A percentile compares a stretch with the other conserved stretches of the same genome.
Evolutionary conservation across 2,329 filamentous ascomycete species (phyloP).

Genomic region (Botrytis pseudocinerea): DNA sequence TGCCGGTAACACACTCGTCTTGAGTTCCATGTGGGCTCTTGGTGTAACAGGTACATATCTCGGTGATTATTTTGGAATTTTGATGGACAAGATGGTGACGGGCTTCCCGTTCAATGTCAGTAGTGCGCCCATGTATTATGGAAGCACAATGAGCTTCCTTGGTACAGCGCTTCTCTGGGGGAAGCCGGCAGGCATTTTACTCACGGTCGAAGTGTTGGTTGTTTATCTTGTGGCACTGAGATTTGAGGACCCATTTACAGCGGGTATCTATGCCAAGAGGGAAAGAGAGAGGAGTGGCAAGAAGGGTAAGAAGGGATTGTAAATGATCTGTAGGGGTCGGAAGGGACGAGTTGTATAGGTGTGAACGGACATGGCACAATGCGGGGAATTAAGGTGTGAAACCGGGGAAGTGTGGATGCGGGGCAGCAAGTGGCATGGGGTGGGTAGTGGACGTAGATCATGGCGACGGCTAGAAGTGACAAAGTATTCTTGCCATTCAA

Average conservation of each 20-base stretch:
- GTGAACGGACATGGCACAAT: background rate
- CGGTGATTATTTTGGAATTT: slow-evolving; percentile 97
- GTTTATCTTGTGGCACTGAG: slow-evolving; percentile 79
- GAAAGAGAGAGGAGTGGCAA: slow-evolving; percentile 54
- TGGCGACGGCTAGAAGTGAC: background rate
- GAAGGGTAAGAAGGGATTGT: slow-evolving; percentile 37
- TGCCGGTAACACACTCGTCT: slow-evolving; percentile 77
- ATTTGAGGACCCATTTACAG: slow-evolving; percentile 94
- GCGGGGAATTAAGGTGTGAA: background rate
- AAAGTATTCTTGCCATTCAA: background rate
- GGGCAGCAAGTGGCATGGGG: slow-evolving; percentile 1
- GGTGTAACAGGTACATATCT: slow-evolving; percentile 95
- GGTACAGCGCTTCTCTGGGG: slow-evolving; percentile 82
- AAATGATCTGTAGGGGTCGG: slow-evolving; percentile 14
- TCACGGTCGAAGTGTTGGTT: slow-evolving; percentile 72
- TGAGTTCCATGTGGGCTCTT: slow-evolving; percentile 87
- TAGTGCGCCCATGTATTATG: slow-evolving; percentile 93
- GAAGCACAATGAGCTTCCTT: slow-evolving; percentile 87
- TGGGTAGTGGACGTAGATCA: background rate
- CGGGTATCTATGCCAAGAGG: slow-evolving; percentile 86
- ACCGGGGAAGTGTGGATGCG: slow-evolving; percentile 10
- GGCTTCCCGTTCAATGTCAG: slow-evolving; percentile 95
- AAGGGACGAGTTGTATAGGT: slow-evolving; percentile 6
- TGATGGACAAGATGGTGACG: slow-evolving; percentile 93
- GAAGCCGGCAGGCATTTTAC: slow-evolving; percentile 79